These are phyloP conservation scores for Elongisporangium anandrum DNA, from an alignment of 352 stramenopile species.

Conservation along the genomic window DNA sequence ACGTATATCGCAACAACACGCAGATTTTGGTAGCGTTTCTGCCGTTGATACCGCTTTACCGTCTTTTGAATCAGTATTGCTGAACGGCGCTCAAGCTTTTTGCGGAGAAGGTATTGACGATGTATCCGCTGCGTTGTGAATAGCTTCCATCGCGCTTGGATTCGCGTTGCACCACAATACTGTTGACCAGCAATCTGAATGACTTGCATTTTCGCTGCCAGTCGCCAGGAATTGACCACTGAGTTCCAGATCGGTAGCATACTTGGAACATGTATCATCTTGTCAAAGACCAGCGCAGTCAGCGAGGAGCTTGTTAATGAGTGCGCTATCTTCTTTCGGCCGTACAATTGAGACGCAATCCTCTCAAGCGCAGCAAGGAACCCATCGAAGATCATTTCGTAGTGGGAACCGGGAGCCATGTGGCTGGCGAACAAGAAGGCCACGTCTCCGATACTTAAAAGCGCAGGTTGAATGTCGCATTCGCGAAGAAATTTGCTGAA, in stretches of 20 bases:
- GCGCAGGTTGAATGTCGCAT: slow-evolving; percentile 37
- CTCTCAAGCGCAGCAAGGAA: slow-evolving; percentile 37
- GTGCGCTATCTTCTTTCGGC: not conserved
- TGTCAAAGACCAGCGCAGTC: slow-evolving; percentile 31
- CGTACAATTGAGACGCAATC: slow-evolving; percentile 32
- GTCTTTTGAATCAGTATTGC: slow-evolving; percentile 42
- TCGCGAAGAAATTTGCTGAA: slow-evolving; percentile 76
- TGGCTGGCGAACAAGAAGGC: slow-evolving; percentile 60
- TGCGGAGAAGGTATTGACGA: slow-evolving; percentile 13
- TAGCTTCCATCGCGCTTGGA: slow-evolving; percentile 40
- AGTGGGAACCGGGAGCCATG: slow-evolving; percentile 26
- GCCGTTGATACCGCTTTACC: not conserved
- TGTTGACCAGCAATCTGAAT: slow-evolving; percentile 18
- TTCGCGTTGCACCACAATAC: slow-evolving; percentile 48
- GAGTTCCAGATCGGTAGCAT: slow-evolving; percentile 31
- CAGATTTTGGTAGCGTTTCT: not conserved
- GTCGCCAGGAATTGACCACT: slow-evolving; percentile 45
- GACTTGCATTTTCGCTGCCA: slow-evolving; percentile 24
- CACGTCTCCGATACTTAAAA: slow-evolving; percentile 52
- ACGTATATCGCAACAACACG: not conserved
- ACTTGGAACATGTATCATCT: slow-evolving; percentile 35
- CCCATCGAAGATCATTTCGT: slow-evolving; percentile 57
- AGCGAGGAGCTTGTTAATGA: not conserved
- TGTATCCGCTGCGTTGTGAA: slow-evolving; percentile 10
- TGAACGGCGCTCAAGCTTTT: slow-evolving; percentile 36